phyloP scores from a whole-genome alignment of 1,284 basidiomycete genomes.

The Tilletiopsis washingtonensis region DNA sequence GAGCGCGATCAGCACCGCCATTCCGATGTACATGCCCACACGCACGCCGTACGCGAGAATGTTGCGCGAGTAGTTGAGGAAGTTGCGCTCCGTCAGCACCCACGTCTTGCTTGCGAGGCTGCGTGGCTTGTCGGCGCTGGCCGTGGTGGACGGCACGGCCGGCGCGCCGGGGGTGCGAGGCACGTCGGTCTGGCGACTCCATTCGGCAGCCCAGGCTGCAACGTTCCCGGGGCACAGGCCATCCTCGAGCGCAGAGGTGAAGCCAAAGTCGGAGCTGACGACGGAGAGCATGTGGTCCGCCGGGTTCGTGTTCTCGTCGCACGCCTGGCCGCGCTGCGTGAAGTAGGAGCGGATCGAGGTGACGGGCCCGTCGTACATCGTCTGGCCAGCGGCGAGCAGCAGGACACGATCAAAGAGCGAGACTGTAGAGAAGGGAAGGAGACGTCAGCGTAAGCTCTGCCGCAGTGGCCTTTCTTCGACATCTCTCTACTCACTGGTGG shows the following conservation, averaged over 20 bases:
- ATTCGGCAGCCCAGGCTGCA: no score
- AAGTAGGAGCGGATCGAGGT: constrained; percentile 26
- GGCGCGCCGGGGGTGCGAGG: no score
- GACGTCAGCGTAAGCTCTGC: no score
- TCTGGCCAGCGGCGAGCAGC: constrained; percentile 38
- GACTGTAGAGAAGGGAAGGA: constrained; percentile 10
- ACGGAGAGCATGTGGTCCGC: constrained; percentile 41
- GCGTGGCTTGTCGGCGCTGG: not conserved
- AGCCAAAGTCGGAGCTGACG: constrained; percentile 16
- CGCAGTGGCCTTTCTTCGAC: no score
- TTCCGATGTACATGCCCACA: constrained; percentile 55
- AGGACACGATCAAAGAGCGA: constrained; percentile 40
- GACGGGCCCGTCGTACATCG: constrained; percentile 29
- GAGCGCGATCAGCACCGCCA: constrained; percentile 50
- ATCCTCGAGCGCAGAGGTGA: not conserved
- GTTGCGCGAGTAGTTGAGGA: constrained; percentile 48
- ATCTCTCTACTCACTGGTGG: constrained; percentile 28
- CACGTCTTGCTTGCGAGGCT: not conserved
- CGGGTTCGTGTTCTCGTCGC: constrained; percentile 34
- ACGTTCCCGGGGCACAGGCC: no score
- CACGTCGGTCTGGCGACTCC: not conserved
- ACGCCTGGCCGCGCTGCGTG: constrained; percentile 16
- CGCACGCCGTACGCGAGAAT: constrained; percentile 60
- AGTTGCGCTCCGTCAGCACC: constrained; percentile 17
- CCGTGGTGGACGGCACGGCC: not conserved